phyloP scores from a whole-genome alignment of 2,329 filamentous ascomycete genomes.

The Diaporthe velutina region DNA sequence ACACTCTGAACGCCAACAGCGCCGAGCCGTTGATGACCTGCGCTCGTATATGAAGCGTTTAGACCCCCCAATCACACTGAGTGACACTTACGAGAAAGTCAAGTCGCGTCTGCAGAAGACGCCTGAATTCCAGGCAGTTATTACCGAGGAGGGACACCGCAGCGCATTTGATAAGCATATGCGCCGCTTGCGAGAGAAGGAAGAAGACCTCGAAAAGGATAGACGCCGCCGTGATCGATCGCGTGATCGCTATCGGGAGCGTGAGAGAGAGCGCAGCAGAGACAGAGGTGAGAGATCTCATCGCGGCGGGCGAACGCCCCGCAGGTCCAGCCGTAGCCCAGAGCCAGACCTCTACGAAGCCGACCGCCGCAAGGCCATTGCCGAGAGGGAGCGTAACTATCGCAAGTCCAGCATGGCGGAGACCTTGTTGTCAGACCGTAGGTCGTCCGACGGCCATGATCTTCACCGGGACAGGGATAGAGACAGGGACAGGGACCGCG shows the following conservation, averaged over 20 bases:
- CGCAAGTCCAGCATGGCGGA: constrained; percentile 82
- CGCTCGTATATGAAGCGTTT: constrained; percentile 90
- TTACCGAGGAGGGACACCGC: constrained; percentile 85
- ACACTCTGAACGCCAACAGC: constrained; percentile 86
- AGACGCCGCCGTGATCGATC: constrained; percentile 66
- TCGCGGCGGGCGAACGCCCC: constrained; percentile 63
- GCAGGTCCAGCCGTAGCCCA: constrained; percentile 84
- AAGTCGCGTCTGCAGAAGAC: constrained; percentile 82
- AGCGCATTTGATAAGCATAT: constrained; percentile 93
- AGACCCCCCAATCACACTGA: constrained; percentile 82
- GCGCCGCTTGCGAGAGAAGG: constrained; percentile 89
- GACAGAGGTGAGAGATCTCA: constrained; percentile 75
- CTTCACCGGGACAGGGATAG: constrained; percentile 55
- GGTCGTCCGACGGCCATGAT: constrained; percentile 60
- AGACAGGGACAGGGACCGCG: constrained; percentile 51
- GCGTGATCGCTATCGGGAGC: constrained; percentile 65
- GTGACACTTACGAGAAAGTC: constrained; percentile 91
- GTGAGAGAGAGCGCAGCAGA: constrained; percentile 45
- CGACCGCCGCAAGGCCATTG: constrained; percentile 92
- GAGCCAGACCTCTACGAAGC: constrained; percentile 96
- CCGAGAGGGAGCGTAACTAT: constrained; percentile 94
- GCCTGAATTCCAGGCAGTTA: constrained; percentile 86
- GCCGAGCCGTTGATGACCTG: constrained; percentile 85
- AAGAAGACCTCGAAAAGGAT: constrained; percentile 81
- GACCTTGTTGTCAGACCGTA: constrained; percentile 68